phyloP scores from a whole-genome alignment of 768 basidiomycete species.

The Leucogyrophana mollusca region DNA sequence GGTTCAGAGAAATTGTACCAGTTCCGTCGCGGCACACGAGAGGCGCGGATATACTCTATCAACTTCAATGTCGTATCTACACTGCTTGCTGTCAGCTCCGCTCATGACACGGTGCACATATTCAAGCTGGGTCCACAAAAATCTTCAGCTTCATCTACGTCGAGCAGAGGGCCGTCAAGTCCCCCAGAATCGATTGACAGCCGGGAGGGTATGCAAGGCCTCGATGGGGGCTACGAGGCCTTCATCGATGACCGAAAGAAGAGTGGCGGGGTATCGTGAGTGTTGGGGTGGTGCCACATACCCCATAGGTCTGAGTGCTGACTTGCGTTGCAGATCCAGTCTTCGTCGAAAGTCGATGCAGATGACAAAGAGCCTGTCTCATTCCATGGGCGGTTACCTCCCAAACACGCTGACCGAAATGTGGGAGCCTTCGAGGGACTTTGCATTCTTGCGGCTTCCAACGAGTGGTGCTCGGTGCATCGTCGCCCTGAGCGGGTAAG shows the following conservation, averaged over 20 bases:
- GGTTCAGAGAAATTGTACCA: slow-evolving; percentile 93
- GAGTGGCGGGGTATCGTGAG: slow-evolving; percentile 52
- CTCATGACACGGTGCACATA: slow-evolving; percentile 95
- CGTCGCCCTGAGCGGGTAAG: slow-evolving; percentile 86
- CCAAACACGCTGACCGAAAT: slow-evolving; percentile 91
- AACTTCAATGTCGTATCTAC: slow-evolving; percentile 83
- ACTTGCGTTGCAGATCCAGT: slow-evolving; percentile 35
- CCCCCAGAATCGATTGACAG: slow-evolving; percentile 68
- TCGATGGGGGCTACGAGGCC: slow-evolving; percentile 84
- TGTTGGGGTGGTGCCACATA: slow-evolving; percentile 10
- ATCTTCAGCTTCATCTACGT: slow-evolving; percentile 1
- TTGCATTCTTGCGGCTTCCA: slow-evolving; percentile 86
- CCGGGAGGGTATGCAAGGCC: slow-evolving; percentile 52
- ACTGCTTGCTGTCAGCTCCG: slow-evolving; percentile 86
- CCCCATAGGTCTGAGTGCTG: not conserved
- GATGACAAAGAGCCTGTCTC: slow-evolving; percentile 69
- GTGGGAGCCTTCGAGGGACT: slow-evolving; percentile 96
- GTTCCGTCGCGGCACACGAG: slow-evolving; percentile 88
- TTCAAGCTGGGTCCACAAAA: slow-evolving; percentile 70
- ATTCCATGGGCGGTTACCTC: slow-evolving; percentile 81
- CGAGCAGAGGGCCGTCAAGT: slow-evolving; percentile 42
- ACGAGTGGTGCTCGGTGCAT: slow-evolving; percentile 77
- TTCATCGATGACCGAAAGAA: slow-evolving; percentile 78
- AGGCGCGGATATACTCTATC: slow-evolving; percentile 81
- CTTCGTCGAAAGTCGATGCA: slow-evolving; percentile 72